Evolutionary conservation across 257 asterid species (phyloP).

Genomic region (Solanum habrochaites): DNA sequence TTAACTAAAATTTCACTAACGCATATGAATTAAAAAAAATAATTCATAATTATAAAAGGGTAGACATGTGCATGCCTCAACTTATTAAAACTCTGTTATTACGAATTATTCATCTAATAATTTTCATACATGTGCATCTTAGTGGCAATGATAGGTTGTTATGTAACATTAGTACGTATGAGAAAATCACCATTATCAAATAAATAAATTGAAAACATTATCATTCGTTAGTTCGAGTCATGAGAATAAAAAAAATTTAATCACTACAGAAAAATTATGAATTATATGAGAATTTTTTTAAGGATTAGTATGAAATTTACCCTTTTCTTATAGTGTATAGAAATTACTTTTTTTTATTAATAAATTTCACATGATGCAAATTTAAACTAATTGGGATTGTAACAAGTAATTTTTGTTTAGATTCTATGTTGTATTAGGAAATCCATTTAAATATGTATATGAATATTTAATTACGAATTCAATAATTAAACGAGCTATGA

Average conservation of each 20-base stretch:
- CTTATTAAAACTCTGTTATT: not conserved
- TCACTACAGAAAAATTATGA: accelerated
- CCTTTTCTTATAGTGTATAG: no score
- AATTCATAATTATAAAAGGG: not conserved
- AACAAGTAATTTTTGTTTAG: no score
- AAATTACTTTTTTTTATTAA: no score
- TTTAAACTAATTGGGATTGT: no score
- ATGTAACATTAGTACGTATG: not conserved
- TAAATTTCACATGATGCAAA: no score
- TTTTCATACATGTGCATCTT: not conserved
- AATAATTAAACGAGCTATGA: not conserved
- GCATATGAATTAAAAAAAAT: not conserved
- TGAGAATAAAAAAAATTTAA: not conserved
- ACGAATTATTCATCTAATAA: not conserved
- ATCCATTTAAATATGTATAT: no score
- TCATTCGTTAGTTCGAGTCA: not conserved
- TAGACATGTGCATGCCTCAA: not conserved
- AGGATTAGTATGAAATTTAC: no score
- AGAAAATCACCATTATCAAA: not conserved
- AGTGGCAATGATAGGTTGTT: not conserved
- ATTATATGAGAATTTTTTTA: no score
- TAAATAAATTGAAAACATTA: no score
- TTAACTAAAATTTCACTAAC: no score
- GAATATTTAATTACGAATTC: no score
- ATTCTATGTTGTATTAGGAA: not conserved